Conservation (phyloP, 163 green algal genomes). For the Volvox carteri region DNA sequence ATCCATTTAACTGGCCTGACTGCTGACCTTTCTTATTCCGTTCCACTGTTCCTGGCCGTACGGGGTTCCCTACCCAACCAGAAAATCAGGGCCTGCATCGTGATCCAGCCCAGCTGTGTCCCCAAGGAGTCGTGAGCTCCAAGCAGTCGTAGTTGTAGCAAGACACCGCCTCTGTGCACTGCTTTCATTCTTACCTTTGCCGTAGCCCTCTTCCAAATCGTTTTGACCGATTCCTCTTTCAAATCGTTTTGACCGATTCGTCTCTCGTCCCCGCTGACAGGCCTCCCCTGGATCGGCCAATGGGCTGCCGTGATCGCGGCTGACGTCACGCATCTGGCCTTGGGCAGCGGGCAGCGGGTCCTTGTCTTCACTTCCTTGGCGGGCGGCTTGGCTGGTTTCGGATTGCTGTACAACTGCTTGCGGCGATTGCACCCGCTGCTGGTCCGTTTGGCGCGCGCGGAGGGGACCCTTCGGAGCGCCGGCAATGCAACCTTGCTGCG, state of each 20-base stretch:
- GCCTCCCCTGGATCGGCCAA: not conserved
- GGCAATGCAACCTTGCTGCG: not conserved
- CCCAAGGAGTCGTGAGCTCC: no score
- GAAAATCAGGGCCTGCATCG: no score
- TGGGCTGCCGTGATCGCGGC: not conserved
- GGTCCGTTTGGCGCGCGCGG: not conserved
- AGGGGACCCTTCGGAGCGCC: not conserved
- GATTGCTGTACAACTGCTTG: constrained; percentile 27
- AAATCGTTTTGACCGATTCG: not conserved
- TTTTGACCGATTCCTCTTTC: not conserved
- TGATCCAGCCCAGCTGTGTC: no score
- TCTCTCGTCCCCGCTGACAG: not conserved
- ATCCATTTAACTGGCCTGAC: no score
- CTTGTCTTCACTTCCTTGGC: not conserved
- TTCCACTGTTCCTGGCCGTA: no score
- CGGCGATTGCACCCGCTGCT: constrained; percentile 40
- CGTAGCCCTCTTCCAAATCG: no score
- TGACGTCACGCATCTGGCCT: constrained; percentile 14
- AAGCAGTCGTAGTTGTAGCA: no score
- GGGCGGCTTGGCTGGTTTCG: constrained; percentile 4
- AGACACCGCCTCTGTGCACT: no score
- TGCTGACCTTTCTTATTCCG: no score
- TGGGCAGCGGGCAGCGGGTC: not conserved
- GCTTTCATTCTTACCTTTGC: no score
- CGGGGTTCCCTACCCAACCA: no score